phyloP scores from a whole-genome alignment of 2,329 filamentous ascomycete genomes.

The Dryadomyces quercus-mongolicae region DNA sequence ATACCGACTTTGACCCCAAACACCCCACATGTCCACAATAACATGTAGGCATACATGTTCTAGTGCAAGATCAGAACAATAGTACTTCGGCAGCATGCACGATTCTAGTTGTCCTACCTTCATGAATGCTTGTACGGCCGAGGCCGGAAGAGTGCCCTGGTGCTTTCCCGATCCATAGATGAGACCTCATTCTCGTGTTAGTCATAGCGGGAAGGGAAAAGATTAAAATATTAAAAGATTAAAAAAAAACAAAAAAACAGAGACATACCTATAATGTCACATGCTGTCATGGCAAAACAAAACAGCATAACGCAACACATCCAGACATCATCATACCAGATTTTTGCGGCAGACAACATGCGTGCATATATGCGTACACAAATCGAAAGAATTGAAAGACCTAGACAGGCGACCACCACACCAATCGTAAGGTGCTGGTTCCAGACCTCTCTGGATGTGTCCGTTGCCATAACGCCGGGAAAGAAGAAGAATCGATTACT shows the following conservation, averaged over 20 bases:
- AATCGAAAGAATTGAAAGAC: slow-evolving; percentile 7
- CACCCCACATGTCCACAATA: slow-evolving; percentile 9
- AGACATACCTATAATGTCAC: slow-evolving; percentile 5
- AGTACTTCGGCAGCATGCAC: background rate
- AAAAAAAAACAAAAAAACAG: background rate
- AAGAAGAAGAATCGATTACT: too few relatives aligned
- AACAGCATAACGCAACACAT: slow-evolving; percentile 9
- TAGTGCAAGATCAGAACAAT: background rate
- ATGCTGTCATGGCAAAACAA: slow-evolving; percentile 6
- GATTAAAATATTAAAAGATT: too few relatives aligned
- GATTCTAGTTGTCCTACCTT: background rate
- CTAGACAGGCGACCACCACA: slow-evolving; percentile 6
- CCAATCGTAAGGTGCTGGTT: slow-evolving; percentile 9
- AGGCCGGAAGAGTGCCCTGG: slow-evolving; percentile 1
- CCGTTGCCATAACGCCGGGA: background rate
- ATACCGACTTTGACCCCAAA: slow-evolving; percentile 11
- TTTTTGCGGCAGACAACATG: slow-evolving; percentile 3
- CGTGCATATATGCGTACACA: slow-evolving; percentile 6
- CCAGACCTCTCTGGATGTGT: background rate
- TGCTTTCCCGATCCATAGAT: slow-evolving; percentile 8
- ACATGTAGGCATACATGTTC: slow-evolving; percentile 10
- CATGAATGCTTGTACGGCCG: slow-evolving; percentile 3
- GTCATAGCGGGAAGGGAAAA: background rate
- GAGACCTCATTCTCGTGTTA: background rate
- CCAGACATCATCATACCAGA: slow-evolving; percentile 11